A percentile compares a stretch with the other conserved stretches of the same genome.
phyloP scores from a whole-genome alignment of 805 yeast genomes.

The Metschnikowia anglica region DNA sequence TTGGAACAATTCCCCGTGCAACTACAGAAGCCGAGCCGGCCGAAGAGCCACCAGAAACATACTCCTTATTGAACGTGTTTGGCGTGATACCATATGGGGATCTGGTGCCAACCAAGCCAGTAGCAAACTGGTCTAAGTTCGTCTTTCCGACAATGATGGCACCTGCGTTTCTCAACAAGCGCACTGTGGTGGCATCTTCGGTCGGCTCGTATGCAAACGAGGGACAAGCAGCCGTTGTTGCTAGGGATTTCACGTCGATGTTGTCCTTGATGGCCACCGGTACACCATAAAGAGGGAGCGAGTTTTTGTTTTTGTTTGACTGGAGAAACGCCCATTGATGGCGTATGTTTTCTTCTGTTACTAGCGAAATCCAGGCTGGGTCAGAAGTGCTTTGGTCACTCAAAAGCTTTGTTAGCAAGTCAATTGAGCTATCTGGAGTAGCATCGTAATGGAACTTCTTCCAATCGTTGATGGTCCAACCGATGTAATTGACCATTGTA shows the following conservation, averaged over 20 bases:
- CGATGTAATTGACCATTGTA: constrained; percentile 28
- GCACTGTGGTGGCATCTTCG: constrained; percentile 74
- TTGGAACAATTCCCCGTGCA: constrained; percentile 84
- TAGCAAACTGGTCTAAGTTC: constrained; percentile 94
- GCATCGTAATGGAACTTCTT: constrained; percentile 59
- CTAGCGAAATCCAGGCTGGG: constrained; percentile 91
- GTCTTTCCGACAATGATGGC: constrained; percentile 94
- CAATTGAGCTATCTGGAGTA: constrained; percentile 60
- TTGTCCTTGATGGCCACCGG: constrained; percentile 95
- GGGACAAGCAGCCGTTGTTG: constrained; percentile 96
- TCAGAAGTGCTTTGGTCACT: constrained; percentile 56
- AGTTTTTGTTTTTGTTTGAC: constrained; percentile 52
- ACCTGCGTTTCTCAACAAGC: constrained; percentile 77
- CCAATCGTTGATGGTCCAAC: constrained; percentile 88
- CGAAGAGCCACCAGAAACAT: constrained; percentile 93
- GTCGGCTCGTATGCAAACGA: constrained; percentile 68
- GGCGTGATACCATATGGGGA: constrained; percentile 93
- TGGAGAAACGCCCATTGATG: constrained; percentile 81
- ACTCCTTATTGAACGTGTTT: constrained; percentile 68
- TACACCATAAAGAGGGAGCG: constrained; percentile 81
- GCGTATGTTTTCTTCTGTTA: constrained; percentile 55
- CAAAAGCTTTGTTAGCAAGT: constrained; percentile 46
- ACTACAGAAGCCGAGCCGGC: constrained; percentile 95
- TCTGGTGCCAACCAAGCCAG: constrained; percentile 93
- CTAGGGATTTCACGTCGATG: constrained; percentile 78